phyloP scores from a whole-genome alignment of 164 flowering plant genomes.

The Aristolochia californica region DNA sequence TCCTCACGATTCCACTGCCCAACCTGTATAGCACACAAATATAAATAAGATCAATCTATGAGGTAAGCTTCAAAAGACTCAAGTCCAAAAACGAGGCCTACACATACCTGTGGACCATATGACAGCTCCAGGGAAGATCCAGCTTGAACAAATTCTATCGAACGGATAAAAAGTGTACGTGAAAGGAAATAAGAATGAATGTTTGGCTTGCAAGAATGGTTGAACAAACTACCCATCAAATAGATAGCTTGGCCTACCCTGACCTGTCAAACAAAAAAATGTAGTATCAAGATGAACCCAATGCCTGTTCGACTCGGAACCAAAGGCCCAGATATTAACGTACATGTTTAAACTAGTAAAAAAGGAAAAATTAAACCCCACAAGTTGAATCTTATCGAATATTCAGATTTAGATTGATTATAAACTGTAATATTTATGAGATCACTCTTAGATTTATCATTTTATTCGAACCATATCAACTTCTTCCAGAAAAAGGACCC shows the following conservation, averaged over 20 bases:
- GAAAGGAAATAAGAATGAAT: slow-evolving; percentile 74
- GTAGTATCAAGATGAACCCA: not conserved
- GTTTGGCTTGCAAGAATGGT: slow-evolving; percentile 90
- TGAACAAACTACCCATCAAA: slow-evolving; percentile 64
- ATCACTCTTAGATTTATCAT: no score
- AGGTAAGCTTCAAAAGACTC: not conserved
- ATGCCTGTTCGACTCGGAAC: no score
- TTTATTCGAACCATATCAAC: no score
- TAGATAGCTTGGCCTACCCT: slow-evolving; percentile 89
- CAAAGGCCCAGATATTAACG: no score
- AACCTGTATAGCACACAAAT: slow-evolving; percentile 34
- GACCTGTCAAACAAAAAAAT: slow-evolving; percentile 32
- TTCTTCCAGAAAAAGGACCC: no score
- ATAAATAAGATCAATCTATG: not conserved
- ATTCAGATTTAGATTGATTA: no score
- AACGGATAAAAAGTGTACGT: slow-evolving; percentile 56
- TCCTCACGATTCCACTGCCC: slow-evolving; percentile 60
- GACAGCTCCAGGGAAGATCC: slow-evolving; percentile 69
- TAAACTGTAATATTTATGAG: no score
- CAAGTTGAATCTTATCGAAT: no score
- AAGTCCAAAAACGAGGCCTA: not conserved
- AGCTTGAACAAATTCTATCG: slow-evolving; percentile 47
- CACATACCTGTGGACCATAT: slow-evolving; percentile 85
- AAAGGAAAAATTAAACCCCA: no score
- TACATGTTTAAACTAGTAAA: no score